Conservation (phyloP, 1,139 yeast genomes). For the Kodamaea alishanica region DNA sequence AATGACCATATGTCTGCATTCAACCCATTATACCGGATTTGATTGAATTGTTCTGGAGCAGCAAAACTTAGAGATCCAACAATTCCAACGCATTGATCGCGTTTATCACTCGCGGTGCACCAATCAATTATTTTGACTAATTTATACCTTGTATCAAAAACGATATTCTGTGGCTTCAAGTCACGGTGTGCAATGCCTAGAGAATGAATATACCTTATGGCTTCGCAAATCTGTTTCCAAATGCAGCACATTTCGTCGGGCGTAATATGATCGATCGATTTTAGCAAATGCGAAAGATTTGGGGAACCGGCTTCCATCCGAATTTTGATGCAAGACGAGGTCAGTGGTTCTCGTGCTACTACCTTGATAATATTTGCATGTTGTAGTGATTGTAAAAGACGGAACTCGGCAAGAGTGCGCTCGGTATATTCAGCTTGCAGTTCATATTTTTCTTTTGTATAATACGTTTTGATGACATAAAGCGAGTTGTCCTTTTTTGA, state of each 20-base stretch:
- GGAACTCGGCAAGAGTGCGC: constrained; percentile 38
- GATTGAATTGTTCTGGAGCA: constrained; percentile 46
- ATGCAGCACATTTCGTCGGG: constrained; percentile 25
- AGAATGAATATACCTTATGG: constrained; percentile 32
- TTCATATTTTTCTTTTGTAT: constrained; percentile 34
- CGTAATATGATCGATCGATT: constrained; percentile 4
- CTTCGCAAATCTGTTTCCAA: constrained; percentile 33
- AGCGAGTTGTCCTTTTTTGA: constrained; percentile 14
- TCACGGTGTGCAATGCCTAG: constrained; percentile 39
- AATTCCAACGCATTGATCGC: constrained; percentile 35
- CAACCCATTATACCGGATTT: constrained; percentile 38
- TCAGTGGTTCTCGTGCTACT: constrained; percentile 10
- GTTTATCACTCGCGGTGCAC: constrained; percentile 23
- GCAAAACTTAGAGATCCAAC: constrained; percentile 46
- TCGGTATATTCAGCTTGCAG: constrained; percentile 30
- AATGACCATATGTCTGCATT: constrained; percentile 49
- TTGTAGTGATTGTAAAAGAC: constrained; percentile 22
- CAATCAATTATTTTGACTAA: constrained; percentile 40
- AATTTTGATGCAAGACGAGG: constrained; percentile 14
- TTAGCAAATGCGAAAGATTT: constrained; percentile 19
- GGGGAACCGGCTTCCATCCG: constrained; percentile 34
- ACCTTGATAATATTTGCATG: constrained; percentile 37
- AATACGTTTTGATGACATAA: constrained; percentile 43
- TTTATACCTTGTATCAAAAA: constrained; percentile 23
- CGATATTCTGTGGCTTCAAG: constrained; percentile 39